A percentile compares a stretch with the other conserved stretches of the same genome.
Evolutionary conservation across 2,329 filamentous ascomycete species (phyloP).

Genomic region (Aureobasidium sp.): DNA sequence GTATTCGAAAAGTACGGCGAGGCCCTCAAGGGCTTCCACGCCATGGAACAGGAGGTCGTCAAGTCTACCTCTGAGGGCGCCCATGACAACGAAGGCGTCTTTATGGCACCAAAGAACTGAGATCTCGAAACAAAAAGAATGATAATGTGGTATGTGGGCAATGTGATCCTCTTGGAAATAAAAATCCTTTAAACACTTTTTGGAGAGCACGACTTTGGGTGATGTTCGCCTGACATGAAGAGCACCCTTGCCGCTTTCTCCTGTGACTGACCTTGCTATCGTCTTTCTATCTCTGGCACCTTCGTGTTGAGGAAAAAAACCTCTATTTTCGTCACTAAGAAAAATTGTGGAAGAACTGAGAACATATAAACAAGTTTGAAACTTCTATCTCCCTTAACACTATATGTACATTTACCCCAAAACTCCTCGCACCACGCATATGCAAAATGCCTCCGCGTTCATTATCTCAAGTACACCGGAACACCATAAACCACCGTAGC

Average conservation of each 20-base stretch:
- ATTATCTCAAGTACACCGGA: constrained; percentile 65
- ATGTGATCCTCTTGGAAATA: neutral
- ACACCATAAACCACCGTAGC: constrained; percentile 93
- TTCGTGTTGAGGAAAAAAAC: neutral
- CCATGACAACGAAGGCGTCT: constrained; percentile 17
- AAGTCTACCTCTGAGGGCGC: neutral
- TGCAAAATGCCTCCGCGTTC: neutral
- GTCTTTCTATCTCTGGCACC: neutral
- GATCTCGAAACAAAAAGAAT: neutral
- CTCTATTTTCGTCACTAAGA: neutral
- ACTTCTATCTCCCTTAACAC: neutral
- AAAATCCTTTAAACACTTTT: neutral
- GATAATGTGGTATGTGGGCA: neutral
- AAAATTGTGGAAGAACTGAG: neutral
- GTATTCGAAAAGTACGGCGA: constrained; percentile 72
- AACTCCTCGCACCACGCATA: neutral
- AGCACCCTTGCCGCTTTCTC: neutral
- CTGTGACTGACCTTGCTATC: neutral
- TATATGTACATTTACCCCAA: neutral
- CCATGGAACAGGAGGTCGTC: constrained; percentile 65
- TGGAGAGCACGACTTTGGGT: neutral
- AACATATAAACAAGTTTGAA: neutral
- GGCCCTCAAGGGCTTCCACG: constrained; percentile 68
- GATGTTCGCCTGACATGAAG: neutral
- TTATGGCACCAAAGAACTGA: constrained; percentile 7